Base-by-base conservation (phyloP, 345 rosid species). In the Xanthoceras sorbifolium region DNA sequence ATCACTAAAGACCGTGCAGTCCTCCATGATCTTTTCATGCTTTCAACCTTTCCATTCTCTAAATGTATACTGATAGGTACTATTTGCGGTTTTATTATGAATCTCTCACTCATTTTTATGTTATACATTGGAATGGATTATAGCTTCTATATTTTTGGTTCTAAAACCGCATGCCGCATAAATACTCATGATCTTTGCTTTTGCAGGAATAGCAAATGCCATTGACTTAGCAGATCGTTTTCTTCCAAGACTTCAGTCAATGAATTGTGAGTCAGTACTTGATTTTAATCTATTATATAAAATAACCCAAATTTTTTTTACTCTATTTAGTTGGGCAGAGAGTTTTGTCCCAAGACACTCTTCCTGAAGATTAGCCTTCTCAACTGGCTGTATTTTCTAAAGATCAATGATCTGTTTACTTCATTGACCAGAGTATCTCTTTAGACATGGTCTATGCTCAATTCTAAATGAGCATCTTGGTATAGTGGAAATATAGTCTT, bases 11-110 rank as follows among this genome's bases (percentile, higher is more conserved):
- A 95, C 82, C 81, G 93, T 10, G 91, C 87, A 72, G 94, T 95
- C 55, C 97, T 95, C 66, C 91, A 95, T 74, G 98, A 95, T 85
- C 93, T 95, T 70, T 94, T 95, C 84, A 89, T 91, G 97, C 95
- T 95, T 63, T 91, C 97, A 81, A 88, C 97, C 69, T 87, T 90
- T 64, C 92, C 97, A 9, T 89, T 84, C 79, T 93, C 97, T 55
- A 87, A 85, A 52, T 90, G 87, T 78, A 88, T 95, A 86, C 82
- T 95, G 77, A 89, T 95, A 84, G 98, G 99, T 95, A 89, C 32
- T 7, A 46, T 75, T 57, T 38, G 61, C 44, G 26, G 62, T 57
- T 34, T 34, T 15, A 42, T n/a, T 25, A 23, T 12, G 40, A 34
- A 14, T 20, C 15, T 20, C n/a, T 12, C 42, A 57, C 22, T 29